Base-by-base conservation (phyloP, 139 green algal species). In the Micractinium sp. region DNA sequence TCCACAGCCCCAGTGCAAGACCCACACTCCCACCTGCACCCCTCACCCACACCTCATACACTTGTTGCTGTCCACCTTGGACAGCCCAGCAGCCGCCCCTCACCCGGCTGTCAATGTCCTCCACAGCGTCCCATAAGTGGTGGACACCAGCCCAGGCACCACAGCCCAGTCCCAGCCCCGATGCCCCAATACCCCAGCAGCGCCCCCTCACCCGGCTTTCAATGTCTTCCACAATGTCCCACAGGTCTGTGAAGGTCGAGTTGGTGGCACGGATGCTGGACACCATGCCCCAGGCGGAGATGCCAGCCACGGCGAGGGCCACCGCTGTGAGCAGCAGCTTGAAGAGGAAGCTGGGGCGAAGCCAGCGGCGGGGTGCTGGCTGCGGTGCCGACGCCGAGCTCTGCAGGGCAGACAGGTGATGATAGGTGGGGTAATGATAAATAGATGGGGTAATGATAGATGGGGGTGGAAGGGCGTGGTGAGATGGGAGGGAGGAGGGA, bases 241-340 rank as follows among this genome's bases (percentile, higher is more conserved):
- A 87, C 19, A 87, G 53, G 29, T 79, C 41, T 31, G 66, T 47
- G 39, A 87, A 63, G 1, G 83, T 87, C 39, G 60, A 13, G 18
- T 81, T 66, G 27, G 74, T 89, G 74, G 74, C 74, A 3, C 66
- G 3, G 14, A 89, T 89, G 74, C 35, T 77, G 22, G 29, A 25
- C 0, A 63, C n/a, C 85, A 85, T 60, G 9, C 90, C 90, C 90
- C 90, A 93, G 7, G 29, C 71, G 33, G 29, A 29, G 1, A 89
- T 18, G 29, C 74, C 90, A 15, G 77, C 61, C 29, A 87, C 39
- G 3, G 86, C 73, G 22, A 91, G 73, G 31, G 71, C 66, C 29
- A 87, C 35, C 14, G 90, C 47, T 3, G 87, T 31, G 29, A 91
- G 84, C n/a, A 88, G 53, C 7, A 79, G 22, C 16, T 83, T 85